A percentile compares a stretch with the other conserved stretches of the same genome.
These are phyloP conservation scores for Eimeria sp. DNA, from an alignment of 169 alveolate species.

Conservation along the genomic window DNA sequence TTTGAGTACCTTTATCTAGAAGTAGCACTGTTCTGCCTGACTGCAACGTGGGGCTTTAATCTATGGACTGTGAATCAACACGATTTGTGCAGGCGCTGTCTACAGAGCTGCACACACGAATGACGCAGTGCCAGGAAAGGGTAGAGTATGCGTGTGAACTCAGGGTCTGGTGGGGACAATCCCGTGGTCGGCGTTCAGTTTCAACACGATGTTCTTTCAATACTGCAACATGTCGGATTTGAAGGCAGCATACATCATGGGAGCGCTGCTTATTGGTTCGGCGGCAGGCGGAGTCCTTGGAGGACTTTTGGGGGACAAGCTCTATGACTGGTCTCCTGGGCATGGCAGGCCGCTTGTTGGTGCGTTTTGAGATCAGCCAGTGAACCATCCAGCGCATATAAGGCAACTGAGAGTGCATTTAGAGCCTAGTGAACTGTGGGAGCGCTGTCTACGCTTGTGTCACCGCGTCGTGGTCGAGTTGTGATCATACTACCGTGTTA, in stretches of 20 bases:
- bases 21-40: neutral
- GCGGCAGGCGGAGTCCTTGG: slow-evolving; percentile 95
- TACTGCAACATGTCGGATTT: slow-evolving; percentile 93
- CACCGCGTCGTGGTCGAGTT: neutral
- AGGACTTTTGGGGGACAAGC: slow-evolving; percentile 92
- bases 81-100: neutral
- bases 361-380: slow-evolving; percentile 65
- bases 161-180: slow-evolving; percentile 94
- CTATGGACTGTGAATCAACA: neutral
- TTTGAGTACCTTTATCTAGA: neutral
- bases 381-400: neutral
- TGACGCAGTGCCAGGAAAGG: neutral
- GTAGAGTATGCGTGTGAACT: slow-evolving; percentile 13
- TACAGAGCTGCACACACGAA: neutral
- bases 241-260: slow-evolving; percentile 92
- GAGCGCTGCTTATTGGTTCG: slow-evolving; percentile 92
- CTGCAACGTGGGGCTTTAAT: neutral
- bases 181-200: slow-evolving; percentile 94
- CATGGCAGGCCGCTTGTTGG: slow-evolving; percentile 95
- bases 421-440: neutral
- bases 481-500: neutral
- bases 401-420: neutral
- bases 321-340: slow-evolving; percentile 89
- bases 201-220: slow-evolving; percentile 94
- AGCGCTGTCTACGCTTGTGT: neutral